Percentiles rank a stretch among this genome's conserved stretches.
Conservation (phyloP, 73 alveolate species). For the Paramecium pentaurelia region DNA sequence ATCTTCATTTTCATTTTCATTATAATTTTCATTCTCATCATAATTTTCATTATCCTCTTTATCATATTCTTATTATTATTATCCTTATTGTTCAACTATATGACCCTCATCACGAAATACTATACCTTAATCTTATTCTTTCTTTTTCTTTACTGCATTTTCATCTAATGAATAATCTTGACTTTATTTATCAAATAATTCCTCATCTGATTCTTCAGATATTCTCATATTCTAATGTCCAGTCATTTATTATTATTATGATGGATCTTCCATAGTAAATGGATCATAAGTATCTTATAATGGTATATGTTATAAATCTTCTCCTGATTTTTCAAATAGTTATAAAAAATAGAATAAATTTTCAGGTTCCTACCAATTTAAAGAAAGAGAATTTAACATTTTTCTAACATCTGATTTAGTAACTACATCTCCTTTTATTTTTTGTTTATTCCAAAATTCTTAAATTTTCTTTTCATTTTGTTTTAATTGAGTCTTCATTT, state of each 20-base stretch:
- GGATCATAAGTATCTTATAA: background rate
- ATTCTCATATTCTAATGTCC: conserved; percentile 34
- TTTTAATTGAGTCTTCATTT: background rate
- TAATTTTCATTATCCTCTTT: background rate
- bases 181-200: conserved; percentile 39
- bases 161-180: conserved; percentile 37
- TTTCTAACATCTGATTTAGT: background rate
- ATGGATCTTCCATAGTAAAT: background rate
- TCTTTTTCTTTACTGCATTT: background rate
- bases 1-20: background rate
- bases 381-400: background rate
- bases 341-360: background rate
- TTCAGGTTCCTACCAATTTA: conserved; percentile 7
- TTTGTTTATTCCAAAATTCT: conserved; percentile 11
- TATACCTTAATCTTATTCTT: background rate
- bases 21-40: background rate
- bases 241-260: background rate
- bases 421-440: background rate
- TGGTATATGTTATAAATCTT: background rate
- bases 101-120: conserved; percentile 31
- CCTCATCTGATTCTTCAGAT: conserved; percentile 38
- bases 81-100: background rate
- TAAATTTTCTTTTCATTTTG: background rate
- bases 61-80: background rate
- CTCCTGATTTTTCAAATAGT: conserved; percentile 37